Evolutionary conservation across 116 monocot species (phyloP), one percentile per base, ranked within the genome.

Genomic region (Dioscorea cayenensis): DNA sequence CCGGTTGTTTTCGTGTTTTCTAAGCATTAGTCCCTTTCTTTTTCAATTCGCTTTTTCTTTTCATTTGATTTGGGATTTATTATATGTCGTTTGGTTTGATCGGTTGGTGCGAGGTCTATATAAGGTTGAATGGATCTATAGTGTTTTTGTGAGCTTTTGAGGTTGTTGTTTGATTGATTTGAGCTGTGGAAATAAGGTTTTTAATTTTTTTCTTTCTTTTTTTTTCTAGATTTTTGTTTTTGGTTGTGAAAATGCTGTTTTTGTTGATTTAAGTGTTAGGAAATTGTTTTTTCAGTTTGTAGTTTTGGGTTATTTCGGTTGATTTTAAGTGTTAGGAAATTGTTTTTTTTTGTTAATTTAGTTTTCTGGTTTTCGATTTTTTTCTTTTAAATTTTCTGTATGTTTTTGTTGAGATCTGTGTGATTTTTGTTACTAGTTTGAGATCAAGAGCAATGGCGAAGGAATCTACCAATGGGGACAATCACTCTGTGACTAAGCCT

Each of bases 381-480:
- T 43, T 43, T 32, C 3, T 32, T 32, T 32, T 32, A 32, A 32
- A 49, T 48, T 65, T 61, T 22, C 6, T 22, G 18, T 27, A 14
- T 65, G 3, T 36, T 65, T 68, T 68, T 6, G 20, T 2, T 55
- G 69, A 48, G 67, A 67, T 67, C 21, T 67, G 43, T 10, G 48
- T 19, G 43, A 12, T 67, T 13, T 14, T 36, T 36, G 38, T 66
- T 65, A 21, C 19, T 64, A 32, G n/a, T 65, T 65, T 25, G 13
- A 69, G 58, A 70, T 70, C 59, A 22, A 43, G 65, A 58, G 38
- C 72, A 70, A 94, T 92, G 92, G 79, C 86, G 63, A 86, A 90
- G 71, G 84, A 94, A 60, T 50, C 78, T 3, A 49, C 84, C 14
- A 92, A 86, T 66, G 89, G 92, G 22, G 78, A 72, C 58, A 77